phyloP scores from a whole-genome alignment of 106 monocot genomes.

The Dendrobium officinale region DNA sequence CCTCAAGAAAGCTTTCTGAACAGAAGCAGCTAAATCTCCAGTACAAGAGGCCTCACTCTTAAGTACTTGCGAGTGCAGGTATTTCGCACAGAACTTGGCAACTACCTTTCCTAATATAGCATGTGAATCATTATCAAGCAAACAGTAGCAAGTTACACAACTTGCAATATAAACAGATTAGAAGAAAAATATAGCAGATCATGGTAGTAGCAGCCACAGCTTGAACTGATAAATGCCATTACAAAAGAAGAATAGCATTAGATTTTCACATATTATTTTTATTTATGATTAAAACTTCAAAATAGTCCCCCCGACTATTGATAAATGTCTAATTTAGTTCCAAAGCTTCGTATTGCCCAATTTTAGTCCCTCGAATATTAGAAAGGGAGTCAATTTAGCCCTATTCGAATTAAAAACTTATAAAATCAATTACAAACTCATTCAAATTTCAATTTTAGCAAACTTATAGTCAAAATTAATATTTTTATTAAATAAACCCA shows the following conservation, averaged over 20 bases:
- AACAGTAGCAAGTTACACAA: not conserved
- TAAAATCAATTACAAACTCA: too few species aligned
- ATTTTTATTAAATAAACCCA: too few species aligned
- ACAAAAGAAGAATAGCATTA: not conserved
- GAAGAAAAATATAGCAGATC: not conserved
- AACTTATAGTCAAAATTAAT: too few species aligned
- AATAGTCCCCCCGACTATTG: too few species aligned
- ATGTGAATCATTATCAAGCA: not conserved
- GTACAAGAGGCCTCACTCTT: constrained; percentile 50
- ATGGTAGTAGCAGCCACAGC: not conserved
- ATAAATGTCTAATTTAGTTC: too few species aligned
- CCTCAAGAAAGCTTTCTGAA: constrained; percentile 88
- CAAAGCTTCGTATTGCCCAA: too few species aligned
- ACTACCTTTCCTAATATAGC: constrained; percentile 73
- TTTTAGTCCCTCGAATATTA: too few species aligned
- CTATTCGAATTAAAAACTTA: too few species aligned
- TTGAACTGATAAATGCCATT: not conserved
- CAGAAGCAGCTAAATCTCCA: constrained; percentile 69
- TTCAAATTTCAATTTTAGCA: too few species aligned
- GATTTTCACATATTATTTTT: not conserved
- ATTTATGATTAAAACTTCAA: too few species aligned
- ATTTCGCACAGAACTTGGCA: constrained; percentile 94
- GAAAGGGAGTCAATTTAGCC: too few species aligned
- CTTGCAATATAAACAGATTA: not conserved
- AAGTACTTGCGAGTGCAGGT: constrained; percentile 64